These are phyloP conservation scores for Jatropha curcas DNA, from an alignment of 345 rosid genomes.

Conservation along the genomic window DNA sequence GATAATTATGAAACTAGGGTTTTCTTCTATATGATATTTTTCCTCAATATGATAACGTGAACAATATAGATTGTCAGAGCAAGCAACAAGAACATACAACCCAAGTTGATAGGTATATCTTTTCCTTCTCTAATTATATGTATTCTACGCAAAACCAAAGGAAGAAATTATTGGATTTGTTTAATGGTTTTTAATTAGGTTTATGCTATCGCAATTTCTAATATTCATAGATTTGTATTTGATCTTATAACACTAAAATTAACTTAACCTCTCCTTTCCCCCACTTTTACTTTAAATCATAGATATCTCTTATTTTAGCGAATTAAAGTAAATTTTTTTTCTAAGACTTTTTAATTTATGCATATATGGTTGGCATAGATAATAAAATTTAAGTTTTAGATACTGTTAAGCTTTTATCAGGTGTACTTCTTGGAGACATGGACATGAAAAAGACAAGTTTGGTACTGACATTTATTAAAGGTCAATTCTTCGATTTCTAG, in stretches of 20 bases:
- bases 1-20: no score
- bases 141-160: not conserved
- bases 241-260: not conserved
- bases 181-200: not conserved
- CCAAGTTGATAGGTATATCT: slow-evolving; percentile 85
- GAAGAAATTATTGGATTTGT: not conserved
- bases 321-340: no score
- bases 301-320: no score
- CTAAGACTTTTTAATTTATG: no score
- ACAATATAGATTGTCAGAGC: slow-evolving; percentile 62
- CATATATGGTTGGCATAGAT: no score
- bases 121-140: slow-evolving; percentile 23
- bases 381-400: not conserved
- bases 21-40: no score
- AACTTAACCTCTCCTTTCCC: no score
- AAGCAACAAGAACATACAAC: slow-evolving; percentile 69
- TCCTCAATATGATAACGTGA: no score
- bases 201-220: no score
- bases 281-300: no score
- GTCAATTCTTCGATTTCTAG: slow-evolving; percentile 75
- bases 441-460: slow-evolving; percentile 81
- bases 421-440: slow-evolving; percentile 85
- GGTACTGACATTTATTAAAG: slow-evolving; percentile 73
- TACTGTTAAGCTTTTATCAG: slow-evolving; percentile 30
- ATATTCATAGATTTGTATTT: not conserved